Evolutionary conservation across 768 basidiomycete genomes (phyloP).

Genomic region (Macrolepiota albuminosa): DNA sequence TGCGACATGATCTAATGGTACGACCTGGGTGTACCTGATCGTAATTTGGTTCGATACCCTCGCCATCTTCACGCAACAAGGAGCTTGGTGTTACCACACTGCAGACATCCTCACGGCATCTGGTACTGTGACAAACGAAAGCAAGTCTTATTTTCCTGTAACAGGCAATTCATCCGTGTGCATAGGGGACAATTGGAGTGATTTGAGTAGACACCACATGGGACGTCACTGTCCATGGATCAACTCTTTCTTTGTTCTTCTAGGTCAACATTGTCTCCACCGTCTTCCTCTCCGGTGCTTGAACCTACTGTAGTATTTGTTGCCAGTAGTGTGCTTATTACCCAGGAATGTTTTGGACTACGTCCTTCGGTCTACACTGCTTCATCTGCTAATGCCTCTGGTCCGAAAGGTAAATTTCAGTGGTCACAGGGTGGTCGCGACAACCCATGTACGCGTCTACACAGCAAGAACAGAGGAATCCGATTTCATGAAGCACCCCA

Average conservation of each 20-base stretch:
- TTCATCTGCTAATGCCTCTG: slow-evolving; percentile 35
- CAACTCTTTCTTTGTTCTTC: slow-evolving; percentile 48
- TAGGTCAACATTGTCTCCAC: slow-evolving; percentile 18
- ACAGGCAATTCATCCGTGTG: slow-evolving; percentile 66
- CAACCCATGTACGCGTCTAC: too few species aligned
- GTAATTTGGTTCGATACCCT: slow-evolving; percentile 13
- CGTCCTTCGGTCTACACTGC: slow-evolving; percentile 39
- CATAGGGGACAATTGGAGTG: slow-evolving; percentile 63
- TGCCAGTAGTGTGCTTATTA: slow-evolving; percentile 23
- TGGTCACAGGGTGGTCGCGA: slow-evolving; percentile 33
- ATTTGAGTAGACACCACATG: slow-evolving; percentile 32
- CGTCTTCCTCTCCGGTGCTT: slow-evolving; percentile 22
- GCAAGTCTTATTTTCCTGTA: slow-evolving; percentile 56
- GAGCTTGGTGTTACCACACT: slow-evolving; percentile 64
- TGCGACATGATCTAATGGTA: slow-evolving; percentile 54
- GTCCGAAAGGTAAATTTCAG: slow-evolving; percentile 38
- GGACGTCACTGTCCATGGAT: slow-evolving; percentile 51
- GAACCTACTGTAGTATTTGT: slow-evolving; percentile 20
- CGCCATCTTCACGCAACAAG: slow-evolving; percentile 43
- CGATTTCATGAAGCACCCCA: too few species aligned
- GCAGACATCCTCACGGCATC: slow-evolving; percentile 40
- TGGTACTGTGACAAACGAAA: slow-evolving; percentile 18
- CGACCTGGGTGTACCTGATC: slow-evolving; percentile 32
- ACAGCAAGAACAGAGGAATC: too few species aligned
- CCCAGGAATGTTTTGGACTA: slow-evolving; percentile 64